These are phyloP conservation scores for Phyllostachys edulis DNA, from an alignment of 176 grass and related monocot genomes.

Conservation along the genomic window DNA sequence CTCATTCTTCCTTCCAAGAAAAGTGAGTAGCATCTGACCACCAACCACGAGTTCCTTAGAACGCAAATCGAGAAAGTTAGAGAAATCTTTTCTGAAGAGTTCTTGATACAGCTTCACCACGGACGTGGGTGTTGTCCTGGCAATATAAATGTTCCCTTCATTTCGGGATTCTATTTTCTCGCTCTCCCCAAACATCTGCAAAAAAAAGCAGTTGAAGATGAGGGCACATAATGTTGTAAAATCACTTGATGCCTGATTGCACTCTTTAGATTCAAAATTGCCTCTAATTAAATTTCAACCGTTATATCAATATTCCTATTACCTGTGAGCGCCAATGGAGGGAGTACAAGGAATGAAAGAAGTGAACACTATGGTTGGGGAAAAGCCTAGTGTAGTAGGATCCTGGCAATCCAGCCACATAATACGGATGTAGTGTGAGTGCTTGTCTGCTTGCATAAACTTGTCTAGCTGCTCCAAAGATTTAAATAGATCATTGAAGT, in stretches of 20 bases:
- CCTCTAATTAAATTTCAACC: no score
- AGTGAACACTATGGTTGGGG: slow-evolving; percentile 41
- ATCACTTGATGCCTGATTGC: background rate
- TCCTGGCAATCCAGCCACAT: slow-evolving; percentile 24
- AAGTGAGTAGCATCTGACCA: slow-evolving; percentile 44
- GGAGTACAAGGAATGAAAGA: slow-evolving; percentile 48
- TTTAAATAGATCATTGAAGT: slow-evolving; percentile 65
- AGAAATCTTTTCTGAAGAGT: slow-evolving; percentile 39
- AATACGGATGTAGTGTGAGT: background rate
- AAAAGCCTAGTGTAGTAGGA: slow-evolving; percentile 52
- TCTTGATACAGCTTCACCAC: slow-evolving; percentile 30
- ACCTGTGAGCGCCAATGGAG: slow-evolving; percentile 54
- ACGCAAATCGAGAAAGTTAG: slow-evolving; percentile 41
- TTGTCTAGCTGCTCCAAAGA: slow-evolving; percentile 3
- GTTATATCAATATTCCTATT: background rate
- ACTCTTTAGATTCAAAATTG: background rate
- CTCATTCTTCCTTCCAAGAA: slow-evolving; percentile 29
- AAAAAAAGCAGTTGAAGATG: no score
- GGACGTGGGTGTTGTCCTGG: slow-evolving; percentile 3
- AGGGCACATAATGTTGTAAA: background rate
- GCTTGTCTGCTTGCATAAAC: background rate
- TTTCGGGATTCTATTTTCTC: background rate
- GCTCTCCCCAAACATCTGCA: slow-evolving; percentile 31
- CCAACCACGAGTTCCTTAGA: slow-evolving; percentile 23
- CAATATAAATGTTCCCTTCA: slow-evolving; percentile 47